Base-by-base conservation (phyloP, 2,329 filamentous ascomycete species). In the Cercospora zeae-maydis region DNA sequence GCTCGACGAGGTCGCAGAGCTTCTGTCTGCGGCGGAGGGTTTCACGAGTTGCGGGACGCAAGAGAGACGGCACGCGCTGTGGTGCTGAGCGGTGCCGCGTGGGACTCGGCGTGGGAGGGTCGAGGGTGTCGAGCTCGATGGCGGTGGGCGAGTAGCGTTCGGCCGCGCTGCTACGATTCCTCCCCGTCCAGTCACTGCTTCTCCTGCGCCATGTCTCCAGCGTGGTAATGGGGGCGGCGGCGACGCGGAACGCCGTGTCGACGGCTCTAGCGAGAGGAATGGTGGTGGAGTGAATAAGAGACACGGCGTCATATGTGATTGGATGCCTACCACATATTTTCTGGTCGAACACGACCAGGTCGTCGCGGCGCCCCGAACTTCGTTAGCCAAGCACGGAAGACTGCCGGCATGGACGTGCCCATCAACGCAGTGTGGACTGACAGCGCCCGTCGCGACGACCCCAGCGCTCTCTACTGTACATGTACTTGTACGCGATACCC, bases 1-100 rank as follows among this genome's bases (percentile, higher is more conserved):
- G 85, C 71, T 88, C 82, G 71, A 90, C 85, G 72, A 93, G 87
- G 83, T 85, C 85, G 74, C 81, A 81, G 76, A 86, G 84, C 81
- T 92, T 92, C 76, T 83, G 81, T 69, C 70, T 68, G 53, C 73
- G 70, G 34, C 63, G 68, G 51, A 69, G 69, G 14, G 53, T 56
- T 19, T 57, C 33, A 27, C 45, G 59, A 36, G 63, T 52, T 16
- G 63, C 65, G 31, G 67, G 65, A 31, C 58, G 55, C 36, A 66
- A 61, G 39, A 55, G 36, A 19, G 14, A 4, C 9, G 39, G 55
- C 34, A 53, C 31, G 39, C 31, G 16, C 33, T n/a, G 37, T 42
- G 24, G 37, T 34, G 54, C 42, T 4, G 16, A 42, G 39, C 19
- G 19, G 51, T 37, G 49, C 57, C 24, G 16, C 47, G 34, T 54